phyloP scores from a whole-genome alignment of 805 yeast species.

The Wickerhamiella hasegawae region DNA sequence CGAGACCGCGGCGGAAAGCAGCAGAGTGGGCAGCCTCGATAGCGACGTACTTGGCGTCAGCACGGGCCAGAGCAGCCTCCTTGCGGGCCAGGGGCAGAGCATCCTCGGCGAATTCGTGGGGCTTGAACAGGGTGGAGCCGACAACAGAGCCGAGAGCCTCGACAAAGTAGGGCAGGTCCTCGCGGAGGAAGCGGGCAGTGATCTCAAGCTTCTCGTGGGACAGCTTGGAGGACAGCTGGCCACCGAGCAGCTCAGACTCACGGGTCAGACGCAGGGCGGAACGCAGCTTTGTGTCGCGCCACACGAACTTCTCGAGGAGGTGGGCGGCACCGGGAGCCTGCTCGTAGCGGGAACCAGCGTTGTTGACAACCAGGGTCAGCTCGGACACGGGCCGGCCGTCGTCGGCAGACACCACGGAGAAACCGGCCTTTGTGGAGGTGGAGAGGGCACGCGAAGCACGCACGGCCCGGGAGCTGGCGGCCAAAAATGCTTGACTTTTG shows the following conservation, averaged over 20 bases:
- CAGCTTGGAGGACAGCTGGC: constrained; percentile 48
- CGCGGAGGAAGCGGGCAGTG: constrained; percentile 67
- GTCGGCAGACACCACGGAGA: constrained; percentile 39
- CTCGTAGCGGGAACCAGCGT: constrained; percentile 66
- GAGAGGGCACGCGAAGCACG: neutral
- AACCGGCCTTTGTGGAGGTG: constrained; percentile 11
- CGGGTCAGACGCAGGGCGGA: constrained; percentile 87
- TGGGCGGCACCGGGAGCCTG: constrained; percentile 69
- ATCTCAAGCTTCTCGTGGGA: constrained; percentile 76
- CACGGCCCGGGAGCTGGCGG: too few species aligned
- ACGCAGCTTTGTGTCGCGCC: constrained; percentile 58
- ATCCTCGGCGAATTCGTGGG: constrained; percentile 69
- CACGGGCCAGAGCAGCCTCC: constrained; percentile 37
- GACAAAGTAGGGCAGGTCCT: constrained; percentile 83
- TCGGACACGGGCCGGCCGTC: constrained; percentile 54
- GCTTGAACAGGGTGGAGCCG: constrained; percentile 54
- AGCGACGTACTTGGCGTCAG: constrained; percentile 42
- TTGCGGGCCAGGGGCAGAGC: constrained; percentile 63
- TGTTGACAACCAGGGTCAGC: constrained; percentile 59
- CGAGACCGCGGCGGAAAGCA: constrained; percentile 78
- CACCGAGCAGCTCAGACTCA: constrained; percentile 90
- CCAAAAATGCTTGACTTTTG: too few species aligned
- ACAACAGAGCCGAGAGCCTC: constrained; percentile 61
- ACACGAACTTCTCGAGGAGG: constrained; percentile 66
- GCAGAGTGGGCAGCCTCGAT: constrained; percentile 63